Conservation (phyloP, 306 rosid species). For the Hippophae gyantsensis region DNA sequence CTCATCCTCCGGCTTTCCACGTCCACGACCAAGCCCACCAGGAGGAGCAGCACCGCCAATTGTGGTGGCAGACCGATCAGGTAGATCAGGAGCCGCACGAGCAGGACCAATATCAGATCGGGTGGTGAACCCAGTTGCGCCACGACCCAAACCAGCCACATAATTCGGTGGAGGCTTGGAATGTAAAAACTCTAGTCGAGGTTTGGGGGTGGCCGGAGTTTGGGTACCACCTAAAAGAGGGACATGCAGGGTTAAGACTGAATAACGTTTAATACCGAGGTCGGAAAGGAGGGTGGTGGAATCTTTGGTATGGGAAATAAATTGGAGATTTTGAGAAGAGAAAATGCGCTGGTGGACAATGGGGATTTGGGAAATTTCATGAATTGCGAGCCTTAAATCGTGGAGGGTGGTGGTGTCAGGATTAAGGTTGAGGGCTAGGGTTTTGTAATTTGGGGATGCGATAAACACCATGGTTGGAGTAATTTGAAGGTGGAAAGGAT, state of each 20-base stretch:
- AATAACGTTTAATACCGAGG: conserved; percentile 36
- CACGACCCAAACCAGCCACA: conserved; percentile 89
- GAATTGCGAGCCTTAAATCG: conserved; percentile 39
- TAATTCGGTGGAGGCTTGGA: conserved; percentile 83
- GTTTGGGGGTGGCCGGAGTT: conserved; percentile 51
- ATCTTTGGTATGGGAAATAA: conserved; percentile 2
- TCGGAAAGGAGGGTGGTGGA: conserved; percentile 41
- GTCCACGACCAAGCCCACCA: conserved; percentile 35
- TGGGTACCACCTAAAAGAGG: conserved; percentile 31
- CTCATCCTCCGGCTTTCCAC: conserved; percentile 73
- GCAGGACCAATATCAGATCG: conserved; percentile 85
- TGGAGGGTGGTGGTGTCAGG: conserved; percentile 55
- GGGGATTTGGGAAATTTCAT: conserved; percentile 37
- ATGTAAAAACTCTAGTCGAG: conserved; percentile 63
- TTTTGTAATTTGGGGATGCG: conserved; percentile 40
- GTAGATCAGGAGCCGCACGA: conserved; percentile 75
- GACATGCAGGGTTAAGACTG: conserved; percentile 33
- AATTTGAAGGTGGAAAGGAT: too few relatives aligned
- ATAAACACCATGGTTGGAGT: conserved; percentile 51
- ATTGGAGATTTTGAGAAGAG: conserved; percentile 44
- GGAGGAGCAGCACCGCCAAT: conserved; percentile 32
- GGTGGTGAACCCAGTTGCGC: conserved; percentile 87
- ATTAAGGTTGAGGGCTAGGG: conserved; percentile 42
- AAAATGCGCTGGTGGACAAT: conserved; percentile 46
- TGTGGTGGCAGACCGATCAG: conserved; percentile 52